Evolutionary conservation across 1,284 basidiomycete genomes (phyloP).

Genomic region (Cutaneotrichosporon sp.): DNA sequence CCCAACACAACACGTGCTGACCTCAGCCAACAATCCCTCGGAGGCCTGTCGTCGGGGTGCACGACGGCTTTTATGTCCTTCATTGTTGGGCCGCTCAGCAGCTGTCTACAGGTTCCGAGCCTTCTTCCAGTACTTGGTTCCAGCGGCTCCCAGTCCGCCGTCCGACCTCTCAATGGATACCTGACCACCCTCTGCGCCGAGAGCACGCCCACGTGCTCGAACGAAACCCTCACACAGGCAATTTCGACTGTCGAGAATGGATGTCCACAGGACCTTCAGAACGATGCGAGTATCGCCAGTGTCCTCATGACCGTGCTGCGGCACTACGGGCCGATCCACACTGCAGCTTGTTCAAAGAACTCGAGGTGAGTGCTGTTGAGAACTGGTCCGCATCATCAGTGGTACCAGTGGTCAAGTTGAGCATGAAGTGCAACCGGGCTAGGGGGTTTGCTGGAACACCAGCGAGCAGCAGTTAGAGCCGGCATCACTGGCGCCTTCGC

Average conservation of each 20-base stretch:
- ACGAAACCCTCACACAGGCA: constrained; percentile 34
- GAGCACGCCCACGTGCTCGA: constrained; percentile 35
- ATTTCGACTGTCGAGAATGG: neutral
- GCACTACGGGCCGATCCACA: constrained; percentile 32
- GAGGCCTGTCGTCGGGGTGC: neutral
- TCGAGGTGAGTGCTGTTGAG: constrained; percentile 41
- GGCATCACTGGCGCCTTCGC: neutral
- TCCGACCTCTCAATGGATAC: constrained; percentile 34
- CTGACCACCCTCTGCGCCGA: constrained; percentile 32
- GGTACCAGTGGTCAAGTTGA: too few species aligned
- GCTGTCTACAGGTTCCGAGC: constrained; percentile 34
- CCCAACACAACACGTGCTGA: neutral
- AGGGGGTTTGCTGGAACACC: too few species aligned
- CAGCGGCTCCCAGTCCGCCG: constrained; percentile 26
- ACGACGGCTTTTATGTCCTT: neutral
- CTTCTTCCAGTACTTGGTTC: constrained; percentile 25
- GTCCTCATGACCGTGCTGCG: constrained; percentile 23
- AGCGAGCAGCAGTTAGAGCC: too few species aligned
- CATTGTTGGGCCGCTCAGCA: constrained; percentile 1
- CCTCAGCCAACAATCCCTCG: neutral
- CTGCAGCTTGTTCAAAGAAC: constrained; percentile 40
- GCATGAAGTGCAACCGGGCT: too few species aligned
- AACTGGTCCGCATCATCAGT: too few species aligned
- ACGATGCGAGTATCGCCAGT: constrained; percentile 25
- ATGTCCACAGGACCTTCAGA: constrained; percentile 9